Percentiles rank a stretch among this genome's conserved stretches.
Conservation (phyloP, 2,329 filamentous ascomycete species). For the Atkinsonella texensis region DNA sequence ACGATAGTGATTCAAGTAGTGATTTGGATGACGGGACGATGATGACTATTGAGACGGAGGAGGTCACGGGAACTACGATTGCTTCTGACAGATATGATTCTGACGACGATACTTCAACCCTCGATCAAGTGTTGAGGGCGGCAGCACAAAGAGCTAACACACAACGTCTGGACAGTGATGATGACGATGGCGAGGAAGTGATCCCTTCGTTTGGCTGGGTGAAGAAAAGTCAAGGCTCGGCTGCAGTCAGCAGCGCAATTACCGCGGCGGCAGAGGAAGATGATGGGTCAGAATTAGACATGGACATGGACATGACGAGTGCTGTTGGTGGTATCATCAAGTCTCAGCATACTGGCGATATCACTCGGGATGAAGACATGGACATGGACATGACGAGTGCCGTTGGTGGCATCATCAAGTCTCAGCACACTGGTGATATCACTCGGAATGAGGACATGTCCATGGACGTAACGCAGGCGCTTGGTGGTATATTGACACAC, state of each 20-base stretch:
- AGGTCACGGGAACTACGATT: conserved; percentile 57
- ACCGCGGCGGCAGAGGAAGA: conserved; percentile 21
- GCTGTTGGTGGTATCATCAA: conserved; percentile 43
- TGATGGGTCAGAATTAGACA: conserved; percentile 20
- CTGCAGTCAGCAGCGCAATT: conserved; percentile 11
- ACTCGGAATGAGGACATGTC: conserved; percentile 59
- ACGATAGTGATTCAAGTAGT: conserved; percentile 33
- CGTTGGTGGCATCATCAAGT: conserved; percentile 40
- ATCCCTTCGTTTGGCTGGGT: conserved; percentile 69
- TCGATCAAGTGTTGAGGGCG: conserved; percentile 67
- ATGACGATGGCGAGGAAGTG: conserved; percentile 50
- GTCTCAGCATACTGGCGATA: conserved; percentile 29
- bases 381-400: conserved; percentile 43
- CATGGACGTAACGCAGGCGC: conserved; percentile 82
- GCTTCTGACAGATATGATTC: conserved; percentile 50
- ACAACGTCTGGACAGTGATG: conserved; percentile 41
- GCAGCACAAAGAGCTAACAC: conserved; percentile 68
- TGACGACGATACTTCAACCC: conserved; percentile 53
- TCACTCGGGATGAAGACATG: conserved; percentile 50
- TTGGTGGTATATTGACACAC: conserved; percentile 63
- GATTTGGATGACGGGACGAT: conserved; percentile 66
- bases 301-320: conserved; percentile 41
- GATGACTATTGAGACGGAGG: conserved; percentile 72
- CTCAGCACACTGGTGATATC: conserved; percentile 29
- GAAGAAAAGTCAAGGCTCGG: conserved; percentile 33